Conservation (phyloP, 1,284 basidiomycete species). For the Apiotrichum akiyoshidainum region DNA sequence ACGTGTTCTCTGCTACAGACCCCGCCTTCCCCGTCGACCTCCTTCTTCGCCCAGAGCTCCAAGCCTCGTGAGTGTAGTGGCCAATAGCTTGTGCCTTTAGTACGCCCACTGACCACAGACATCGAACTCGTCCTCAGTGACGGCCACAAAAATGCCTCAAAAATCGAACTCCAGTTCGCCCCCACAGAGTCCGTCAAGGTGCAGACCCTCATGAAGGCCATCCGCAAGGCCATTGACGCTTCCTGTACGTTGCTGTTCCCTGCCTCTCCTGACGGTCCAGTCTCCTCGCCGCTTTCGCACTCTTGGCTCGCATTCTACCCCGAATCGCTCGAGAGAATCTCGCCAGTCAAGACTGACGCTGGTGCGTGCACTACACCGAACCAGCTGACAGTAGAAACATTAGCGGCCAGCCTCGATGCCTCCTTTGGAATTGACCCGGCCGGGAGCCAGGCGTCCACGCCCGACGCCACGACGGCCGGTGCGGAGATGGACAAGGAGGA, state of each 20-base stretch:
- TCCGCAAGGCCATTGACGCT: slow-evolving; percentile 17
- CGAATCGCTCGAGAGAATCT: neutral
- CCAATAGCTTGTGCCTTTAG: too few relatives aligned
- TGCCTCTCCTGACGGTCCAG: neutral
- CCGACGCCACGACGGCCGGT: neutral
- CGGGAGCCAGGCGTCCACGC: neutral
- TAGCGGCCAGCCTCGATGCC: neutral
- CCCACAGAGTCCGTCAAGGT: slow-evolving; percentile 43
- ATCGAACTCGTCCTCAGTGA: slow-evolving; percentile 17
- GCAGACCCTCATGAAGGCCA: slow-evolving; percentile 31
- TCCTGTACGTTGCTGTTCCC: slow-evolving; percentile 6
- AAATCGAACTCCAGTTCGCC: slow-evolving; percentile 70
- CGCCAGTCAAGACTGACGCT: neutral
- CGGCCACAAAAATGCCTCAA: slow-evolving; percentile 61
- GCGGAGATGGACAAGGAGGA: neutral
- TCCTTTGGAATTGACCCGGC: slow-evolving; percentile 2
- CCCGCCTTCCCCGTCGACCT: slow-evolving; percentile 43
- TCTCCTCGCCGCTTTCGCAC: slow-evolving; percentile 15
- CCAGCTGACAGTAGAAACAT: neutral
- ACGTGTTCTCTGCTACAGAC: slow-evolving; percentile 34
- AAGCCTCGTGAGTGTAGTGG: slow-evolving; percentile 39
- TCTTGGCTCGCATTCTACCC: slow-evolving; percentile 39
- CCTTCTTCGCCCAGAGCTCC: slow-evolving; percentile 45
- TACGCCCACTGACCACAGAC: slow-evolving; percentile 18
- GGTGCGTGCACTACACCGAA: neutral